Evolutionary conservation across 495 filamentous ascomycete genomes (phyloP), one percentile per base, ranked within the genome.

Genomic region (Hypoxylon lienhwacheense): DNA sequence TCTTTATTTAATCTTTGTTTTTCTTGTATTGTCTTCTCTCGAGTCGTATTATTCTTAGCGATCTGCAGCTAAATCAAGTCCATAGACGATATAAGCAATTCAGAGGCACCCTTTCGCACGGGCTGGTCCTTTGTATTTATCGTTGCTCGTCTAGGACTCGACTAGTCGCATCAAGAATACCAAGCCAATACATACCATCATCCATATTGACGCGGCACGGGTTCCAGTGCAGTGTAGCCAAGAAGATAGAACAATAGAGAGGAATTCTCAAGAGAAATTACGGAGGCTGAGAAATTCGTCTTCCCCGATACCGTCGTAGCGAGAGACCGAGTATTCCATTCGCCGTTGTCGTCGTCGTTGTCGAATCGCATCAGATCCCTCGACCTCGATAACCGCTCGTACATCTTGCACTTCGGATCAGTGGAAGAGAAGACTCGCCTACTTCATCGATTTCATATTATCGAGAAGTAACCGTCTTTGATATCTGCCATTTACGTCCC

Each of bases 141-240:
- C 59, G 55, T 65, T 25, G 41, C 37, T 44, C 43, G 41, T 41
- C 55, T 60, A 53, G 55, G 62, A 67, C 44, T 58, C 59, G 59
- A 65, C 48, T 51, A 51, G 37, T 40, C 53, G 48, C 36, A 50
- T 50, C 39, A 39, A 34, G 28, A 47, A 19, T 16, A 35, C 11
- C 10, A 24, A 26, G 14, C 14, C 29, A 14, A 16, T 28, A 22
- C 36, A 33, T 40, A 53, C 24, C 24, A 41, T 47, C 35, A 48
- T 40, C 26, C 34, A 41, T 45, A 48, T 65, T 32, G 14, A 52
- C 58, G 33, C 59, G n/a, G 53, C 61, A 59, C 62, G 47, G 59
- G 49, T 55, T 53, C 54, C 59, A 57, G 62, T 67, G 65, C 62
- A 65, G 58, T 67, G 62, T 65, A 65, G 57, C 49, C 57, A 55